Percentiles rank a stretch among this genome's conserved stretches.
Evolutionary conservation across 2,329 filamentous ascomycete species (phyloP).

Genomic region (Phyllosticta paracitricarpa): DNA sequence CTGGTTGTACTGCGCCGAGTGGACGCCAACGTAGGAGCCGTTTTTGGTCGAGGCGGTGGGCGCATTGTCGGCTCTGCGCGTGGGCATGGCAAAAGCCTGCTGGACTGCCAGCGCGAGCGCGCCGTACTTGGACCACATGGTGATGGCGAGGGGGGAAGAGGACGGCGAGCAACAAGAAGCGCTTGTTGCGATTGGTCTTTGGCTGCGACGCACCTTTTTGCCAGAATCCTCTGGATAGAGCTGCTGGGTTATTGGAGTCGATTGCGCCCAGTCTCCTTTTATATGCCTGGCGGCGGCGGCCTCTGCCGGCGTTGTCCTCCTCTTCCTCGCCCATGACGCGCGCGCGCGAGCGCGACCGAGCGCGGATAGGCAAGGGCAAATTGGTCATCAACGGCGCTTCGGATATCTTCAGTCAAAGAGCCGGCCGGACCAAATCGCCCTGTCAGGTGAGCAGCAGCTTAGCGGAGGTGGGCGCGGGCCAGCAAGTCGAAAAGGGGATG

Average conservation of each 20-base stretch:
- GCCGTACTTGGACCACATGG: slow-evolving; percentile 3
- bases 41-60: slow-evolving; percentile 33
- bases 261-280: background rate
- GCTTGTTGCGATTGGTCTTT: too few relatives aligned
- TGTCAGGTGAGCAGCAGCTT: background rate
- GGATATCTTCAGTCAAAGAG: background rate
- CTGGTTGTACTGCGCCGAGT: slow-evolving; percentile 33
- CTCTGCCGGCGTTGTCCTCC: background rate
- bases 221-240: background rate
- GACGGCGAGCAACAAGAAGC: background rate
- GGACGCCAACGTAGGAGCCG: slow-evolving; percentile 31
- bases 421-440: background rate
- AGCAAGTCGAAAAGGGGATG: background rate
- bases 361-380: background rate
- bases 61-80: background rate
- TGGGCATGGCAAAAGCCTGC: slow-evolving; percentile 1
- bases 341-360: background rate
- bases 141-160: background rate
- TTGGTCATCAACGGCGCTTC: background rate
- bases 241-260: background rate
- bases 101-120: slow-evolving; percentile 4
- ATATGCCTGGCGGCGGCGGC: background rate
- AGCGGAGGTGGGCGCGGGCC: background rate
- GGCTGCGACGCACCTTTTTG: background rate
- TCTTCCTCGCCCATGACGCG: background rate